Percentiles rank a stretch among this genome's conserved stretches.
phyloP scores from a whole-genome alignment of 2,329 filamentous ascomycete species.

The Trichoderma koningiopsis region DNA sequence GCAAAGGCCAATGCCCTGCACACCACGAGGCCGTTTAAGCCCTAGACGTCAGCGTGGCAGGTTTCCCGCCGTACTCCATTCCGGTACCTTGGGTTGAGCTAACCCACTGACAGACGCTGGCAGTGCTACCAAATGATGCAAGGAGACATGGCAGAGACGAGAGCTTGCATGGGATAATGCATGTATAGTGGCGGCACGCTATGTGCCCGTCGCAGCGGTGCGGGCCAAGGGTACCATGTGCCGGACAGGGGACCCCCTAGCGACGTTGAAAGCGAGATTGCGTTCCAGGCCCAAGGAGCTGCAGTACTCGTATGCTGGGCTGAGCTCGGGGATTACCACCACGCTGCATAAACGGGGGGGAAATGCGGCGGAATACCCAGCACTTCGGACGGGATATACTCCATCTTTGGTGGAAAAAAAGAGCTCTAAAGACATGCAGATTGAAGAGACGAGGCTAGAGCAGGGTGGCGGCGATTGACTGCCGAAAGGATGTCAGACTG shows the following conservation, averaged over 20 bases:
- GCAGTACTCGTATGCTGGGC: slow-evolving; percentile 1
- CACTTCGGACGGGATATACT: neutral
- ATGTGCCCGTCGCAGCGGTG: slow-evolving; percentile 13
- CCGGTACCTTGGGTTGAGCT: slow-evolving; percentile 12
- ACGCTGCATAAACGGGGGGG: slow-evolving; percentile 14
- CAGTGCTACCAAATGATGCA: slow-evolving; percentile 14
- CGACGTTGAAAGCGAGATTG: slow-evolving; percentile 22
- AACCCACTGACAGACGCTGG: slow-evolving; percentile 15
- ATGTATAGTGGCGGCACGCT: neutral
- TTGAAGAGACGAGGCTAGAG: neutral
- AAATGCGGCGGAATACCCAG: neutral
- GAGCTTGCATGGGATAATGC: slow-evolving; percentile 3
- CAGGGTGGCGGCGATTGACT: neutral
- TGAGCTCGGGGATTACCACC: slow-evolving; percentile 7
- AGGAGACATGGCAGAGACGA: slow-evolving; percentile 2
- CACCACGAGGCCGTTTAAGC: neutral
- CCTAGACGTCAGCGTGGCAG: slow-evolving; percentile 13
- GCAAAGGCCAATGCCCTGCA: slow-evolving; percentile 10
- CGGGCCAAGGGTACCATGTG: slow-evolving; percentile 3
- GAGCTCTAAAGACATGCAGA: neutral
- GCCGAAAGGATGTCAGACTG: slow-evolving; percentile 6
- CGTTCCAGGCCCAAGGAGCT: neutral
- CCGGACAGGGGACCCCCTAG: slow-evolving; percentile 9
- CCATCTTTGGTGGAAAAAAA: neutral
- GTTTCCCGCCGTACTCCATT: slow-evolving; percentile 15